Evolutionary conservation across 257 asterid species (phyloP).

Genomic region (Agastache rugosa): DNA sequence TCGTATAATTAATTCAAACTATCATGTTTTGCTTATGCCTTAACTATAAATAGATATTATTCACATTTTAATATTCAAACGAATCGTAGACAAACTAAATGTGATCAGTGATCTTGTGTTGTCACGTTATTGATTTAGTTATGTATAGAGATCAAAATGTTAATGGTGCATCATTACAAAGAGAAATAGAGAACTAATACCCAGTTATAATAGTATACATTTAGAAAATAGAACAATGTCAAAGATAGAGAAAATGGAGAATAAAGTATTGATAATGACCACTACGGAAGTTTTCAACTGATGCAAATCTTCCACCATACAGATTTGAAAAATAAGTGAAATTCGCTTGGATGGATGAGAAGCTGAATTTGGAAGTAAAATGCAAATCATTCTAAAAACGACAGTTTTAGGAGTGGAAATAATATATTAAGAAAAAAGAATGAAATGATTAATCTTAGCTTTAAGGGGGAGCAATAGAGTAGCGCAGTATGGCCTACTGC

Average conservation of each 20-base stretch:
- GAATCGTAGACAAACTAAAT: too few relatives aligned
- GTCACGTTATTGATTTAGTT: too few relatives aligned
- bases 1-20: too few relatives aligned
- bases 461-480: conserved; percentile 66
- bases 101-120: too few relatives aligned
- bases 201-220: background rate
- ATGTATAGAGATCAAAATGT: background rate
- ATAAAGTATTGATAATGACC: conserved; percentile 26
- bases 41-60: too few relatives aligned
- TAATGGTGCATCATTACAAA: background rate
- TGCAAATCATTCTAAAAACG: conserved; percentile 62
- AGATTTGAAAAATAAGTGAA: conserved; percentile 51
- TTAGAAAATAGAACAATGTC: background rate
- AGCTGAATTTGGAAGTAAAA: conserved; percentile 83
- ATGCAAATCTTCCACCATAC: conserved; percentile 76
- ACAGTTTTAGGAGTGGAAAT: conserved; percentile 30
- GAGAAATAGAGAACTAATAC: background rate
- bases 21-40: too few relatives aligned
- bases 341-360: conserved; percentile 62
- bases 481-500: conserved; percentile 51
- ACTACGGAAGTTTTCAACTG: conserved; percentile 47
- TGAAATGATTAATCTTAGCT: conserved; percentile 77
- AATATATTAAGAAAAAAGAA: conserved; percentile 26
- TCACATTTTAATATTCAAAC: too few relatives aligned
- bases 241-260: conserved; percentile 11